Percentiles rank a stretch among this genome's conserved stretches.
Conservation (phyloP, 208 protist species). For the Angomonas ambiguus region DNA sequence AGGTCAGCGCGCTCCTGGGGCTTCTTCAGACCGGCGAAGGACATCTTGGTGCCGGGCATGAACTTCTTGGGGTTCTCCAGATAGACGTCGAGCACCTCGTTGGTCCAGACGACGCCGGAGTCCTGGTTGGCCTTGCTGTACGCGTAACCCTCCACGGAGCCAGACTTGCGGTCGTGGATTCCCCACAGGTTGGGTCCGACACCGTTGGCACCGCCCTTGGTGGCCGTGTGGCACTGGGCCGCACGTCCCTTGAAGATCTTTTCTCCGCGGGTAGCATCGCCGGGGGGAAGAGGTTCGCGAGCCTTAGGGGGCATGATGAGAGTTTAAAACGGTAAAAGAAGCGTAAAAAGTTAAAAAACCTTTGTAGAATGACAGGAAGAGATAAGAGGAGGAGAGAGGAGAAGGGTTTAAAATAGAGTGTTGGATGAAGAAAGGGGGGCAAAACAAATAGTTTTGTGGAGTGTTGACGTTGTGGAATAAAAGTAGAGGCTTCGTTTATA, state of each 20-base stretch:
- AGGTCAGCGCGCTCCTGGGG: slow-evolving; percentile 92
- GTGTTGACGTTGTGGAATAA: too few species aligned
- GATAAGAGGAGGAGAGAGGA: neutral
- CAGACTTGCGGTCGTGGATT: slow-evolving; percentile 89
- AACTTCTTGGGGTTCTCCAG: slow-evolving; percentile 98
- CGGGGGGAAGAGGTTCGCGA: slow-evolving; percentile 59
- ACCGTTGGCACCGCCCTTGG: slow-evolving; percentile 86
- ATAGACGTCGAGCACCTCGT: slow-evolving; percentile 93
- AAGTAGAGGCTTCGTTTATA: too few species aligned
- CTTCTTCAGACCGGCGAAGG: slow-evolving; percentile 95
- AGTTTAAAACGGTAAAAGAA: neutral
- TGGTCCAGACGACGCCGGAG: slow-evolving; percentile 89
- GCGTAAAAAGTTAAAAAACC: neutral
- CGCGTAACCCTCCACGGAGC: slow-evolving; percentile 87
- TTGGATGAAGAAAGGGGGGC: neutral
- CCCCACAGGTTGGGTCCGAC: slow-evolving; percentile 91
- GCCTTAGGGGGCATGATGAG: slow-evolving; percentile 65
- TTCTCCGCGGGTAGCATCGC: slow-evolving; percentile 78
- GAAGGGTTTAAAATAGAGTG: slow-evolving; percentile 11
- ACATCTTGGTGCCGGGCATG: slow-evolving; percentile 97
- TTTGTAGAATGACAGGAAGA: neutral
- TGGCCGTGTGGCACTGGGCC: slow-evolving; percentile 92
- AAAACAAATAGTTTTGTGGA: too few species aligned
- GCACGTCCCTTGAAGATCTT: slow-evolving; percentile 94
- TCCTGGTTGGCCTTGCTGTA: slow-evolving; percentile 96